phyloP scores from a whole-genome alignment of 495 filamentous ascomycete genomes.

The Xylaria telfairii region DNA sequence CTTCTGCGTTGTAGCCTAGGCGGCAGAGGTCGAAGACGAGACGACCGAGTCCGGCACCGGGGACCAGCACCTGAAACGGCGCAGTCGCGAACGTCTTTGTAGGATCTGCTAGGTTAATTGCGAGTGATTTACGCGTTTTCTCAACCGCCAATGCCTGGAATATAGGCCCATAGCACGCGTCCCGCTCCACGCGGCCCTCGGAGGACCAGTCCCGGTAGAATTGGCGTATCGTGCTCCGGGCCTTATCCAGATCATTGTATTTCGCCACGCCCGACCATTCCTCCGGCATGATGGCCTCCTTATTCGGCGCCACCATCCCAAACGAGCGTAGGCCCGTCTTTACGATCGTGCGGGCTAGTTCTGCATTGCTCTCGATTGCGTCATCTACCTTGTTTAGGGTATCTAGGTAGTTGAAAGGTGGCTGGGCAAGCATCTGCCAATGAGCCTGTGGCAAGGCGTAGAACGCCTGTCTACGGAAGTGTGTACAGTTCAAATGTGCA shows the following conservation, averaged over 20 bases:
- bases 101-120: not conserved
- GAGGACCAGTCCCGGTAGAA: slow-evolving; percentile 95
- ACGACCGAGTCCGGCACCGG: slow-evolving; percentile 80
- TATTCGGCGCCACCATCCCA: slow-evolving; percentile 44
- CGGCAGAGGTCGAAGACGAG: slow-evolving; percentile 81
- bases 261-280: slow-evolving; percentile 73
- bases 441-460: slow-evolving; percentile 86
- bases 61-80: slow-evolving; percentile 69
- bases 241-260: slow-evolving; percentile 80
- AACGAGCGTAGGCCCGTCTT: slow-evolving; percentile 69
- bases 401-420: slow-evolving; percentile 81
- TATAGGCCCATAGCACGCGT: slow-evolving; percentile 76
- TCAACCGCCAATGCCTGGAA: slow-evolving; percentile 64
- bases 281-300: slow-evolving; percentile 40
- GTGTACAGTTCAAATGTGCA: slow-evolving; percentile 86
- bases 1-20: slow-evolving; percentile 78
- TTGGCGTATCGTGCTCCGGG: slow-evolving; percentile 85
- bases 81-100: slow-evolving; percentile 27
- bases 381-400: slow-evolving; percentile 80
- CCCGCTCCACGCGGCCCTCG: slow-evolving; percentile 75
- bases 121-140: slow-evolving; percentile 46
- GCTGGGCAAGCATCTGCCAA: slow-evolving; percentile 76
- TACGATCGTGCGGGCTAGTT: slow-evolving; percentile 80
- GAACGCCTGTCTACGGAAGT: slow-evolving; percentile 86
- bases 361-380: slow-evolving; percentile 87